Percentiles rank a stretch among this genome's conserved stretches.
Conservation (phyloP, 2,329 filamentous ascomycete species). For the Hymenoscyphus albidus region DNA sequence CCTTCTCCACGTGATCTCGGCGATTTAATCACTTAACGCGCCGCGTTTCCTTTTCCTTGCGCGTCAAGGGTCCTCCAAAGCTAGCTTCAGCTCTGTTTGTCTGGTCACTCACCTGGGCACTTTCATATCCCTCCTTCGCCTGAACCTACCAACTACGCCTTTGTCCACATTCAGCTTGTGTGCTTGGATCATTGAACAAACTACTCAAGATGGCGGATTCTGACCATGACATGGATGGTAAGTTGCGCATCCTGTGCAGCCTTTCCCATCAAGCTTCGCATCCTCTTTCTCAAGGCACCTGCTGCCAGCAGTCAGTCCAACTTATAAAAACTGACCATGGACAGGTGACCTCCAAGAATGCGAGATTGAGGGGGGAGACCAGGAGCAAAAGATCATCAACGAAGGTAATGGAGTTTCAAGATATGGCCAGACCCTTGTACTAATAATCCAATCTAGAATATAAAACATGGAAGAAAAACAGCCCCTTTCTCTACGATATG, state of each 20-base stretch:
- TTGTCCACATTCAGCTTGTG: neutral
- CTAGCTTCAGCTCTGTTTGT: neutral
- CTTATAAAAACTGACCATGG: constrained; percentile 33
- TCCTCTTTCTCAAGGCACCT: neutral
- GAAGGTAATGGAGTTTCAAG: constrained; percentile 57
- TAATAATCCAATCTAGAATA: constrained; percentile 61
- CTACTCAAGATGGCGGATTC: constrained; percentile 42
- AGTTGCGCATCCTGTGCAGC: constrained; percentile 21
- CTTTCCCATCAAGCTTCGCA: neutral
- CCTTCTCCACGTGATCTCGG: neutral
- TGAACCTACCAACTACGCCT: neutral
- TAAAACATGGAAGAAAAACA: constrained; percentile 99
- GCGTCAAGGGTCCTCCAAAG: constrained; percentile 10
- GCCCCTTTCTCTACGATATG: constrained; percentile 96
- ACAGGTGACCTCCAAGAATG: constrained; percentile 51
- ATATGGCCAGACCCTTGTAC: neutral
- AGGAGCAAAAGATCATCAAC: constrained; percentile 86
- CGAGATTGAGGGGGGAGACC: constrained; percentile 57
- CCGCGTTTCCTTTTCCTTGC: constrained; percentile 10
- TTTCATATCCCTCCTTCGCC: constrained; percentile 1
- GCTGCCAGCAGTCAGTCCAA: too few relatives aligned
- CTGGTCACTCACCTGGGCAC: neutral
- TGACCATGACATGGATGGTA: constrained; percentile 49
- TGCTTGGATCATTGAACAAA: neutral
- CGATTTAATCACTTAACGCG: constrained; percentile 21